Evolutionary conservation across 305 asterid genomes (phyloP).

Genomic region (Rubia tinctorum): DNA sequence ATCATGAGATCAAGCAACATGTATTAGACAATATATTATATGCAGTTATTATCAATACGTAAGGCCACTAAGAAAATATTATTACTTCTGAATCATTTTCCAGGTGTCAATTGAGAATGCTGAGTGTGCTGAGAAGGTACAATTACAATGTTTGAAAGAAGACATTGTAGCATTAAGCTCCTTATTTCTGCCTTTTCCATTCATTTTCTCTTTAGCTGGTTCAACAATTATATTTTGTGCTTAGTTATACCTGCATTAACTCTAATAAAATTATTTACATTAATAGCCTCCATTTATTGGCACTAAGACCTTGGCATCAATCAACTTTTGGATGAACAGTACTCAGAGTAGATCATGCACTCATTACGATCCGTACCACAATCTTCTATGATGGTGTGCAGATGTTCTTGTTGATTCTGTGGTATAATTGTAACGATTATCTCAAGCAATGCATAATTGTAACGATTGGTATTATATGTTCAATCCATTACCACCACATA

Average conservation of each 20-base stretch:
- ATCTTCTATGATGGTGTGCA: conserved; percentile 85
- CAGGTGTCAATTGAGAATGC: conserved; percentile 72
- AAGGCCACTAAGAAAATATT: conserved; percentile 5
- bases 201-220: conserved; percentile 1
- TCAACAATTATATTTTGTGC: background rate
- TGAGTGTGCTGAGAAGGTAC: conserved; percentile 74
- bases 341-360: conserved; percentile 81
- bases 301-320: conserved; percentile 57
- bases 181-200: conserved; percentile 21
- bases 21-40: background rate
- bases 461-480: too few relatives aligned
- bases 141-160: conserved; percentile 64
- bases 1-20: background rate
- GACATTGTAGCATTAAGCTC: conserved; percentile 64
- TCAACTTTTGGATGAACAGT: conserved; percentile 95
- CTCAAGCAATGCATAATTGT: too few relatives aligned
- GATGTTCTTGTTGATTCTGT: too few relatives aligned
- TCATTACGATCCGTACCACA: conserved; percentile 93
- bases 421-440: too few relatives aligned
- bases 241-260: conserved; percentile 1
- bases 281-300: conserved; percentile 75
- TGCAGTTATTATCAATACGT: background rate
- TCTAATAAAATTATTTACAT: conserved; percentile 22
- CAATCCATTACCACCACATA: too few relatives aligned
- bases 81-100: conserved; percentile 17